phyloP scores from a whole-genome alignment of 192 early-diverging fungal species.

The Fimicolochytrium jonesii region DNA sequence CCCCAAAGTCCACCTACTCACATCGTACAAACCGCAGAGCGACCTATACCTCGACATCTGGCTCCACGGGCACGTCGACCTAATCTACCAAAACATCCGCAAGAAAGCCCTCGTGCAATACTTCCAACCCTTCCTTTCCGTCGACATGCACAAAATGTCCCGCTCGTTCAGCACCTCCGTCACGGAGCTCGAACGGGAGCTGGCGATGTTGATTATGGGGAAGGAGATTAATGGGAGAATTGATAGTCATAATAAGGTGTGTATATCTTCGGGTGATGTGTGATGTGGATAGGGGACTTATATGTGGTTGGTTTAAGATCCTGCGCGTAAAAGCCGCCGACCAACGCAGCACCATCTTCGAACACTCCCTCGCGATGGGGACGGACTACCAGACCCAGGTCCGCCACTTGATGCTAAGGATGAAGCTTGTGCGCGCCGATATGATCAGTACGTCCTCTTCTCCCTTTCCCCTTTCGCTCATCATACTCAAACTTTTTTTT shows the following conservation, averaged over 20 bases:
- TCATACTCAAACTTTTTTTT: too few relatives aligned
- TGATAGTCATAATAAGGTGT: constrained; percentile 85
- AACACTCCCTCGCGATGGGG: constrained; percentile 60
- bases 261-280: too few relatives aligned
- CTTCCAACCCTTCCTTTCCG: constrained; percentile 70
- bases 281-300: too few relatives aligned
- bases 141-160: constrained; percentile 78
- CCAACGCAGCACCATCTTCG: constrained; percentile 64
- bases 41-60: constrained; percentile 66
- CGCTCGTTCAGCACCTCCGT: constrained; percentile 61
- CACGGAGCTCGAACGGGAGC: constrained; percentile 59
- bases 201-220: constrained; percentile 65
- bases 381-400: constrained; percentile 62
- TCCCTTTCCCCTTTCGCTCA: not conserved
- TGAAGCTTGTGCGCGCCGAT: constrained; percentile 50
- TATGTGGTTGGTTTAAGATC: constrained; percentile 58
- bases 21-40: constrained; percentile 21
- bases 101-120: constrained; percentile 79
- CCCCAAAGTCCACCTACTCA: not conserved
- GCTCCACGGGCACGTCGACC: constrained; percentile 65
- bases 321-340: constrained; percentile 64
- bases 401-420: constrained; percentile 57
- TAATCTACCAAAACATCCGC: constrained; percentile 64
- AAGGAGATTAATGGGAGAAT: constrained; percentile 73
- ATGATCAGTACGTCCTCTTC: constrained; percentile 20